A percentile compares a stretch with the other conserved stretches of the same genome.
These are phyloP conservation scores for Aspergillus bombycis DNA, from an alignment of 2,329 filamentous ascomycete genomes.

Conservation along the genomic window DNA sequence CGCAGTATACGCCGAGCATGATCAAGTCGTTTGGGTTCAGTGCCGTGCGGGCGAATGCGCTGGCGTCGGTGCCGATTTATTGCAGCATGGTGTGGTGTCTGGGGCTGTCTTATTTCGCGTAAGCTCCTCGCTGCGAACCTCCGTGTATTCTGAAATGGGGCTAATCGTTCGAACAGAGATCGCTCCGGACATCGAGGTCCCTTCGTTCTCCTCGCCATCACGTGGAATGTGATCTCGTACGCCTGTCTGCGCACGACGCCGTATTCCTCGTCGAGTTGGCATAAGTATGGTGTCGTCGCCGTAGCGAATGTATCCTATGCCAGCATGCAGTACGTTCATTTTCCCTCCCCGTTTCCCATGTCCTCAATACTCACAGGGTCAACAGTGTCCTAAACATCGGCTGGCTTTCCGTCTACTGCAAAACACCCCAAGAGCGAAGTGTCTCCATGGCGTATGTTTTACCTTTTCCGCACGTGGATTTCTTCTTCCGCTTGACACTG, in stretches of 20 bases:
- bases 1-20: conserved; percentile 15
- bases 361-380: background rate
- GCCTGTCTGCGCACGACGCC: conserved; percentile 35
- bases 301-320: conserved; percentile 35
- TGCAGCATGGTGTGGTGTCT: conserved; percentile 12
- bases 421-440: conserved; percentile 60
- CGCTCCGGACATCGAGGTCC: conserved; percentile 38
- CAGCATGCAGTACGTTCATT: conserved; percentile 40
- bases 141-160: background rate
- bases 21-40: conserved; percentile 19
- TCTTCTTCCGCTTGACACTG: conserved; percentile 16
- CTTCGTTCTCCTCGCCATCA: conserved; percentile 36
- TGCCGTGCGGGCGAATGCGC: conserved; percentile 10
- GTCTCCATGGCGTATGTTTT: conserved; percentile 57
- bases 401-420: conserved; percentile 60
- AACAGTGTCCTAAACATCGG: conserved; percentile 56
- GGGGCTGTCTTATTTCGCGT: conserved; percentile 11
- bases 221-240: conserved; percentile 46
- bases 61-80: conserved; percentile 12
- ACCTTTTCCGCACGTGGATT: background rate
- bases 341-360: background rate
- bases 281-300: conserved; percentile 33
- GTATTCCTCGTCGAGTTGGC: conserved; percentile 29
- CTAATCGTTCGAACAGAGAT: conserved; percentile 25
- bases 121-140: background rate